Base-by-base conservation (phyloP, 2,329 filamentous ascomycete species). In the Colletotrichum sp. region DNA sequence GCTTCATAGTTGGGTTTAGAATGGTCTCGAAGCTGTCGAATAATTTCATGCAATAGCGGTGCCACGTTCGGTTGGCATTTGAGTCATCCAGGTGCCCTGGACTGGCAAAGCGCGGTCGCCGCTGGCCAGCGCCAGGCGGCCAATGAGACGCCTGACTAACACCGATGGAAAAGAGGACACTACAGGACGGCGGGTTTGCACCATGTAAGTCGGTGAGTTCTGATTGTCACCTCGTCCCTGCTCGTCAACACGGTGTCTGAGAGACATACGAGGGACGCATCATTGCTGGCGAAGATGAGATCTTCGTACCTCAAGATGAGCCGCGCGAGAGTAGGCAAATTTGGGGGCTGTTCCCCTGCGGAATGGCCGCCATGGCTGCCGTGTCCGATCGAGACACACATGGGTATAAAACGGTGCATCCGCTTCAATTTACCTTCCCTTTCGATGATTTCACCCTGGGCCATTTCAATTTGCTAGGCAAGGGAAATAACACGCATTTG, bases 131-230 rank as follows among this genome's bases (percentile, higher is more conserved):
- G 70, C 36, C 28, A 55, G 49, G 70, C 49, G 71, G 59, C 74
- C 74, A 76, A 74, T 74, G 34, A 65, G 70, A 21, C 30, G 49
- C 21, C 24, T 49, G 39, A 71, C 34, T 49, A 59, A 49, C n/a
- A n/a, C 64, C 64, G 63, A 72, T 65, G 71, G 26, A 74, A 26
- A 69, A 28, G 21, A 69, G 39, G 60, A 71, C 21, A 67, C 39
- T 32, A 69, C 39, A 30, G 28, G 52, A 67, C 21, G 59, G 59
- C 44, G 59, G 73, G 39, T 64, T 68, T 8, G 57, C 24, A 16
- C 55, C 63, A 60, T 69, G 64, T 69, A 74, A 76, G 74, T 74
- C 74, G 65, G 70, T 49, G 57, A 63, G 64, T 36, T 63, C 12
- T n/a, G 39, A n/a, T 64, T 44, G 39, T 76, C 69, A 64, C 73